phyloP scores from a whole-genome alignment of 306 rosid genomes.

The Ormosia semicastrata region DNA sequence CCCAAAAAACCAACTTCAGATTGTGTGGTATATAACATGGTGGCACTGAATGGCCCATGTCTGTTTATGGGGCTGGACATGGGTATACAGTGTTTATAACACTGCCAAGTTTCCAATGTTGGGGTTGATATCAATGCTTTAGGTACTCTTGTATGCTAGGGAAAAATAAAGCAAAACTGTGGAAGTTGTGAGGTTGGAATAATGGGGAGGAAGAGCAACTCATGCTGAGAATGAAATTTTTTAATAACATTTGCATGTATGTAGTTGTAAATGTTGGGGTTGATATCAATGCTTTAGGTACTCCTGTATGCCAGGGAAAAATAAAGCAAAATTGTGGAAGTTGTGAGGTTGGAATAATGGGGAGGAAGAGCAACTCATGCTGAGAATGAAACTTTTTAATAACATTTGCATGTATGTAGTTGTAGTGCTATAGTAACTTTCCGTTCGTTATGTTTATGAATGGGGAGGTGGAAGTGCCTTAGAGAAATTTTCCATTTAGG shows the following conservation, averaged over 20 bases:
- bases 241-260: background rate
- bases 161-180: background rate
- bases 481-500: background rate
- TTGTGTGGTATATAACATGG: background rate
- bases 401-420: background rate
- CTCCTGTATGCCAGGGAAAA: background rate
- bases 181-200: background rate
- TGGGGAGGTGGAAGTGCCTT: conserved; percentile 8
- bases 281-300: background rate
- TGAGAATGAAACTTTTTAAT: background rate
- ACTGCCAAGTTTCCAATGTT: background rate
- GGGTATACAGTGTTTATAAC: background rate
- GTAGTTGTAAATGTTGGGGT: background rate
- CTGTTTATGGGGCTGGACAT: background rate
- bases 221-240: background rate
- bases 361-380: background rate
- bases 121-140: background rate
- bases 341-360: background rate
- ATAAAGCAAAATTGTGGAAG: background rate
- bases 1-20: background rate
- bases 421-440: background rate
- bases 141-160: background rate
- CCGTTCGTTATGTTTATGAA: background rate
- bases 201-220: background rate
- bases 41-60: background rate